phyloP scores from a whole-genome alignment of 2,329 filamentous ascomycete species.

The Colletotrichum gloeosporioides region DNA sequence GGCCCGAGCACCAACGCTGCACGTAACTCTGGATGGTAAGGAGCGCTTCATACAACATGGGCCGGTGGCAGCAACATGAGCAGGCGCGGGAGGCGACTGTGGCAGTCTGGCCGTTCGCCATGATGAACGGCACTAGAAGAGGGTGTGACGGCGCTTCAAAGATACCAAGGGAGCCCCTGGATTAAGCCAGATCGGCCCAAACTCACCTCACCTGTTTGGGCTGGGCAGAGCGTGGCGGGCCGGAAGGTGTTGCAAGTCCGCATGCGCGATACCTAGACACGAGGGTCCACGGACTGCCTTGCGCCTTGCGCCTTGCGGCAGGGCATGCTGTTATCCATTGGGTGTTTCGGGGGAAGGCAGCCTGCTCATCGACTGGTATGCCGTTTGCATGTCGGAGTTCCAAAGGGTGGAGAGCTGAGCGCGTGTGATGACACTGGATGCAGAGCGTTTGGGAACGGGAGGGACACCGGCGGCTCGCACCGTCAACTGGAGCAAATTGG shows the following conservation, averaged over 20 bases:
- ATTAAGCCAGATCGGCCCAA: neutral
- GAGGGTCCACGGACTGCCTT: neutral
- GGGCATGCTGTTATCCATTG: neutral
- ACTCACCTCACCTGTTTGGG: neutral
- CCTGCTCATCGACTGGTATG: neutral
- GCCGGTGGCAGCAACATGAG: neutral
- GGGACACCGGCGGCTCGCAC: neutral
- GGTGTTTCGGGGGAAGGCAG: neutral
- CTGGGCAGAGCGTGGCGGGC: neutral
- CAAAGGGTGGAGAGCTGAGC: neutral
- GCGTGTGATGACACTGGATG: neutral
- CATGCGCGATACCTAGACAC: neutral
- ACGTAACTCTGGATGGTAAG: neutral
- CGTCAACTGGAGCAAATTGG: neutral
- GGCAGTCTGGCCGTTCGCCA: neutral
- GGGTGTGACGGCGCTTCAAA: neutral
- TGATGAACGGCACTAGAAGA: neutral
- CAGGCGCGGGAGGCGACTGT: neutral
- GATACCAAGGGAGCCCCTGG: neutral
- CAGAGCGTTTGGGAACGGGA: neutral
- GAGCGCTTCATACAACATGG: neutral
- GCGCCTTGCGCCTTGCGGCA: neutral
- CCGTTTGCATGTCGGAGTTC: neutral
- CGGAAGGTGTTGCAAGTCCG: neutral
- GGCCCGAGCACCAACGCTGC: neutral